Conservation (phyloP, 2,329 filamentous ascomycete species). For the Arachnopeziza araneosa region DNA sequence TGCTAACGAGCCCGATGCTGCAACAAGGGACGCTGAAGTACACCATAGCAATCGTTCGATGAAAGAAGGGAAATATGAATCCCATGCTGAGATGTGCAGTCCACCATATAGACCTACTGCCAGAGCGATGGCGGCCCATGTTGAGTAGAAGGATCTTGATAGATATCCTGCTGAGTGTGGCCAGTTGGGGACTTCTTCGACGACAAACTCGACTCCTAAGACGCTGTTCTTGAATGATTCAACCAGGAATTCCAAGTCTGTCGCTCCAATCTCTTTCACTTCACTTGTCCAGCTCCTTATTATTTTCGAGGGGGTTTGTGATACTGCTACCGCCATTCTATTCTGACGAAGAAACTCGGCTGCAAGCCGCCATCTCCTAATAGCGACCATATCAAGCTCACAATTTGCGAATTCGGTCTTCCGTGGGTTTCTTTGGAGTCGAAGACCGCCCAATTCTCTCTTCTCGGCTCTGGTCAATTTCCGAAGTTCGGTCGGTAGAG, state of each 20-base stretch:
- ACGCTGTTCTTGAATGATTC: background rate
- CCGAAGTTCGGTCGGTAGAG: background rate
- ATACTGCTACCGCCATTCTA: background rate
- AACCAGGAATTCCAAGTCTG: background rate
- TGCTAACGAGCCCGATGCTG: conserved; percentile 5
- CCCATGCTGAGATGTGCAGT: conserved; percentile 11
- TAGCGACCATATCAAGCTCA: background rate
- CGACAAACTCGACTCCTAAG: background rate
- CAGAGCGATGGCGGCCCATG: conserved; percentile 5
- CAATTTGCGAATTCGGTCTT: background rate
- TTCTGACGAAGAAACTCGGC: background rate
- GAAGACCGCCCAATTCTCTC: background rate
- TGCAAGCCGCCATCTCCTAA: background rate
- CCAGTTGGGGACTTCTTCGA: conserved; percentile 5
- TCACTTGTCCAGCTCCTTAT: background rate
- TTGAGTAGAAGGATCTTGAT: background rate
- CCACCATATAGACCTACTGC: conserved; percentile 12
- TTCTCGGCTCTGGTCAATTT: background rate
- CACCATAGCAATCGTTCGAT: conserved; percentile 9
- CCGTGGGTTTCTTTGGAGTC: background rate
- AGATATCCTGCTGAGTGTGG: conserved; percentile 4
- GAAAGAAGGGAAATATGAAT: conserved; percentile 10
- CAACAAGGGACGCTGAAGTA: conserved; percentile 6
- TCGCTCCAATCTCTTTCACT: background rate
- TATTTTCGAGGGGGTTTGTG: background rate